Evolutionary conservation across 371 early-diverging fungal genomes (phyloP).

Genomic region (Cladochytrium tenue): DNA sequence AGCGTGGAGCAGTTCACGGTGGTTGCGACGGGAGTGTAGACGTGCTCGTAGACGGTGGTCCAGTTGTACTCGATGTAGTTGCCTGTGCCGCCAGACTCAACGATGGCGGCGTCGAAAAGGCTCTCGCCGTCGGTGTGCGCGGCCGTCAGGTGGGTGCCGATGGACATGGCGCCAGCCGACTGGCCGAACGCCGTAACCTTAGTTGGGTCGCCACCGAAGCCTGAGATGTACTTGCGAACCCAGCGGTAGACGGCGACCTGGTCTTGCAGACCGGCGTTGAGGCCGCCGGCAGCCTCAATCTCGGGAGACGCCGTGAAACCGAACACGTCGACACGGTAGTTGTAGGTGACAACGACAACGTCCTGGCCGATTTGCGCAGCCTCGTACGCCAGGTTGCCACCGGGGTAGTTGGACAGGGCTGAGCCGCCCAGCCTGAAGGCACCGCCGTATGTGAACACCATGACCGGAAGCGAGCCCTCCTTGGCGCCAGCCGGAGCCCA

Average conservation of each 20-base stretch:
- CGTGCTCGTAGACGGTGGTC: background rate
- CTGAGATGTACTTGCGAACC: conserved; percentile 45
- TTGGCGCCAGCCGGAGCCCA: background rate
- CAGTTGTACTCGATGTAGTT: background rate
- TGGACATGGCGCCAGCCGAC: conserved; percentile 47
- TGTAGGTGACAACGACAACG: conserved; percentile 36
- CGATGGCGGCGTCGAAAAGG: background rate
- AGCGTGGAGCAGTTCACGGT: background rate
- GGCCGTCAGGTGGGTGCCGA: conserved; percentile 14
- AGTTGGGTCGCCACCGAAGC: conserved; percentile 50
- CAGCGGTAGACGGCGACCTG: conserved; percentile 49
- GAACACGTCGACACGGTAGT: conserved; percentile 31
- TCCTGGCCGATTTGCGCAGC: background rate
- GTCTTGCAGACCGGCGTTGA: conserved; percentile 48
- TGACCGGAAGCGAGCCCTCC: background rate
- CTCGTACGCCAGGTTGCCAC: conserved; percentile 10
- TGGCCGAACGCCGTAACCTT: conserved; percentile 50
- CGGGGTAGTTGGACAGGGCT: background rate
- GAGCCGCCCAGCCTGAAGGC: background rate
- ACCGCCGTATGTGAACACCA: background rate
- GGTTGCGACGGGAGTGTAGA: background rate
- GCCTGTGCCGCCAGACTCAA: background rate
- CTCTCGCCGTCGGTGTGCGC: background rate
- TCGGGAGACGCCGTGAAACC: conserved; percentile 31
- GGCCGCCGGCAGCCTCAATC: conserved; percentile 5